A percentile compares a stretch with the other conserved stretches of the same genome.
These are phyloP conservation scores for Onygena corvina DNA, from an alignment of 2,329 filamentous ascomycete genomes.

Conservation along the genomic window DNA sequence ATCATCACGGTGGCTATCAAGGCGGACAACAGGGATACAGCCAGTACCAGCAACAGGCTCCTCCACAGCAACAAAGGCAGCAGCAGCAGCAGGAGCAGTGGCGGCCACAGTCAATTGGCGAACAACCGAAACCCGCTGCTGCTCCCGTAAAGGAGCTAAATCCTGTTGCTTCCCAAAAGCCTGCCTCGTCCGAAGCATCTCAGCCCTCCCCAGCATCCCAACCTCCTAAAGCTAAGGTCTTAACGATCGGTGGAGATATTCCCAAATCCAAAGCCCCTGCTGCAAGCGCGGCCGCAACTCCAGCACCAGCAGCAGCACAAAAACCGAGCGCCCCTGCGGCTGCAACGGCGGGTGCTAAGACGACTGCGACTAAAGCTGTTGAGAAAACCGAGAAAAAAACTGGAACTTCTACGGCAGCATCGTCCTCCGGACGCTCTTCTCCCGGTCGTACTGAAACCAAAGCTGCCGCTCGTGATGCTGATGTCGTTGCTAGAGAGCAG, in stretches of 20 bases:
- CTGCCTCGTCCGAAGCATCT: slow-evolving; percentile 41
- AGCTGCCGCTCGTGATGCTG: slow-evolving; percentile 55
- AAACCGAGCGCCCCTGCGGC: slow-evolving; percentile 41
- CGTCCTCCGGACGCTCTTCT: slow-evolving; percentile 73
- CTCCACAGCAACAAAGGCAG: slow-evolving; percentile 27
- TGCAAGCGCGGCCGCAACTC: slow-evolving; percentile 40
- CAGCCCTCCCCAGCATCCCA: slow-evolving; percentile 26
- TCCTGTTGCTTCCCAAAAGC: no score
- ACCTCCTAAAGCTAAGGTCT: slow-evolving; percentile 46
- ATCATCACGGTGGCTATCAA: slow-evolving; percentile 26
- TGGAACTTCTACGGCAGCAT: slow-evolving; percentile 67
- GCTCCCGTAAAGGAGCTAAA: slow-evolving; percentile 30
- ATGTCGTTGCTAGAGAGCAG: slow-evolving; percentile 75
- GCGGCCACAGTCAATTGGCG: slow-evolving; percentile 18
- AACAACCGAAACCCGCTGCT: slow-evolving; percentile 12
- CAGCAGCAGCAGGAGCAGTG: slow-evolving; percentile 37
- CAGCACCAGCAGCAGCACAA: slow-evolving; percentile 37
- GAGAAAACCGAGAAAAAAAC: slow-evolving; percentile 72
- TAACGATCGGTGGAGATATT: slow-evolving; percentile 47
- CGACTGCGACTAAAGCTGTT: slow-evolving; percentile 76
- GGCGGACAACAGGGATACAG: slow-evolving; percentile 33
- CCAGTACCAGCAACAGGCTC: slow-evolving; percentile 33
- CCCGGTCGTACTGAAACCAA: slow-evolving; percentile 49
- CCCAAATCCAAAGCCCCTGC: slow-evolving; percentile 65
- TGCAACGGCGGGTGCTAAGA: slow-evolving; percentile 58